Percentiles rank a stretch among this genome's conserved stretches.
phyloP scores from a whole-genome alignment of 495 filamentous ascomycete genomes.

The Penicillium dipodomyicola region DNA sequence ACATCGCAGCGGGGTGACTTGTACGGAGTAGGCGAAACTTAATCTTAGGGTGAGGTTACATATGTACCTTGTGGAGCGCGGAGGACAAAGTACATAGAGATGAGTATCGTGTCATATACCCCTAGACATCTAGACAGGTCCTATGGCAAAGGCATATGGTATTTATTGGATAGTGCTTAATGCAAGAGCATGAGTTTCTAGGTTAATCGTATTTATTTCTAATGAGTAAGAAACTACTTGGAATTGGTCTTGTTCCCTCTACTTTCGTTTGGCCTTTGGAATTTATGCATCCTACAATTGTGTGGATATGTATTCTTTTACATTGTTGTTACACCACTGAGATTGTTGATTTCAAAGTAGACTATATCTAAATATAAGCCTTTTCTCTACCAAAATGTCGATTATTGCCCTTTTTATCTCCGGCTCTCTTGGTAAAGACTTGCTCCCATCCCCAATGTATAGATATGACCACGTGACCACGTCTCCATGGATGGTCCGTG shows the following conservation, averaged over 20 bases:
- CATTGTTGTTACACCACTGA: neutral
- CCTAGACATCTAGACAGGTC: neutral
- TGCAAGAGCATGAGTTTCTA: neutral
- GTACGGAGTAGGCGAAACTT: slow-evolving; percentile 4
- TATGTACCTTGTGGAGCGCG: neutral
- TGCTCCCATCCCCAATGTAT: neutral
- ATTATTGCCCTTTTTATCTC: neutral
- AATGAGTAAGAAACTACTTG: neutral
- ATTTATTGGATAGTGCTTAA: neutral
- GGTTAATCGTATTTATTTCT: neutral
- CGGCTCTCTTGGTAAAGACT: neutral
- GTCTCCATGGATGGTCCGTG: neutral
- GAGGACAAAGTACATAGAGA: neutral
- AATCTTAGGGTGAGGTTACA: neutral
- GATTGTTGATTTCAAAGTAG: neutral
- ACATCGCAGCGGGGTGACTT: slow-evolving; percentile 18
- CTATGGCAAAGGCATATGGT: neutral
- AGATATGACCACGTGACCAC: neutral
- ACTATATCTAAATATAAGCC: neutral
- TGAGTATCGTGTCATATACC: slow-evolving; percentile 4
- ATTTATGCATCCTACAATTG: neutral
- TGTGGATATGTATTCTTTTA: neutral
- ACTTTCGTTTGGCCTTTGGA: neutral
- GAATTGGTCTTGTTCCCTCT: neutral
- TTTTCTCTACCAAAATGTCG: neutral